Conservation (phyloP, 306 rosid genomes). For the Betula pendula region DNA sequence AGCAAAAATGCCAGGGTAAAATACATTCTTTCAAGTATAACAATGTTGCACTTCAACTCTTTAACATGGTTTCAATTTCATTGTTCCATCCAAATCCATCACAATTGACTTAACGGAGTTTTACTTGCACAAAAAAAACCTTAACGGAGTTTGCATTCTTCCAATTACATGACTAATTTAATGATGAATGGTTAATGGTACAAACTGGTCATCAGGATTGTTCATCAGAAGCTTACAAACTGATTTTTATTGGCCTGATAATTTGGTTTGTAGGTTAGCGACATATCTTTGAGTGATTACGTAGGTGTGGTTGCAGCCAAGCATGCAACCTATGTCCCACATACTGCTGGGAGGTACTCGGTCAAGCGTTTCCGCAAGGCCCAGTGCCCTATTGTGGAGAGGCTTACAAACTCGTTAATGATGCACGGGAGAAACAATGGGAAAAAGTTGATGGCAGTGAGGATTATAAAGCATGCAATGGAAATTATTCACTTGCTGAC, state of each 20-base stretch:
- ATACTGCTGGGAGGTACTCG: slow-evolving; percentile 41
- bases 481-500: slow-evolving; percentile 43
- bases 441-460: slow-evolving; percentile 38
- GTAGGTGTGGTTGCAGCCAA: slow-evolving; percentile 33
- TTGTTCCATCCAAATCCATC: neutral
- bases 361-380: slow-evolving; percentile 43
- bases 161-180: neutral
- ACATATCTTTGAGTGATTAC: slow-evolving; percentile 33
- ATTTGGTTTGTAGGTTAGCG: slow-evolving; percentile 25
- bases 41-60: too few relatives aligned
- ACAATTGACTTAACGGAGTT: too few relatives aligned
- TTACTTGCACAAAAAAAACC: too few relatives aligned
- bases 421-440: slow-evolving; percentile 40
- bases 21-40: neutral
- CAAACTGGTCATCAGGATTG: neutral
- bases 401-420: slow-evolving; percentile 42
- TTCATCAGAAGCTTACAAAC: neutral
- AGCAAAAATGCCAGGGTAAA: neutral
- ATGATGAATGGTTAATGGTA: neutral
- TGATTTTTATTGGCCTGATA: neutral
- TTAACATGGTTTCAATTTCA: neutral
- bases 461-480: slow-evolving; percentile 39
- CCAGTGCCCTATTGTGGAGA: slow-evolving; percentile 40
- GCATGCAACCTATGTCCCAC: slow-evolving; percentile 38
- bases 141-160: too few relatives aligned